Percentiles rank a stretch among this genome's conserved stretches.
These are phyloP conservation scores for Hippophae gyantsensis DNA, from an alignment of 306 rosid genomes.

Conservation along the genomic window DNA sequence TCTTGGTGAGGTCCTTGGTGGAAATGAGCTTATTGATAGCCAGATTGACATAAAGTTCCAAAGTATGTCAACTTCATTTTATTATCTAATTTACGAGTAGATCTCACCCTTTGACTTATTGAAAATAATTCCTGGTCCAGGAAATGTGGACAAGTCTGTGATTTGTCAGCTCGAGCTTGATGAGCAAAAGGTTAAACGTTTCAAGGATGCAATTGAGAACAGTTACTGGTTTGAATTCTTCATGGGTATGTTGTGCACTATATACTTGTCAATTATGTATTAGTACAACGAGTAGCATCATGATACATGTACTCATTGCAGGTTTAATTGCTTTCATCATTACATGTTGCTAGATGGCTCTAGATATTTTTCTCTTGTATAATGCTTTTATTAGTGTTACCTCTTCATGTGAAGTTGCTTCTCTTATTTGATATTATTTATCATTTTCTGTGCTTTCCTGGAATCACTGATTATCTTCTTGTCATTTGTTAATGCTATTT, in stretches of 20 bases:
- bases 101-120: conserved; percentile 8
- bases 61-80: conserved; percentile 35
- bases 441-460: background rate
- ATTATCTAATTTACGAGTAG: conserved; percentile 11
- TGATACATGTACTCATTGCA: too few relatives aligned
- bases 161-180: conserved; percentile 57
- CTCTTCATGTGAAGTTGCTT: background rate
- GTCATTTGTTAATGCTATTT: conserved; percentile 23
- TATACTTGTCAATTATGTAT: background rate
- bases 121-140: conserved; percentile 30
- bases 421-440: background rate
- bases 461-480: conserved; percentile 28
- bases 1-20: conserved; percentile 97
- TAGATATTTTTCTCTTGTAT: too few relatives aligned
- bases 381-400: background rate
- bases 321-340: too few relatives aligned
- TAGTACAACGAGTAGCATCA: too few relatives aligned
- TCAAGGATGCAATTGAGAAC: conserved; percentile 89
- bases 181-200: conserved; percentile 61
- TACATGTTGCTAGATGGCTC: too few relatives aligned
- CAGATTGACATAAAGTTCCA: conserved; percentile 62
- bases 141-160: conserved; percentile 57
- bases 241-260: conserved; percentile 61
- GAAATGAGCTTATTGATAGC: conserved; percentile 94
- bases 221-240: conserved; percentile 96